phyloP scores from a whole-genome alignment of 805 yeast species.

The Zygotorulaspora danielsina region DNA sequence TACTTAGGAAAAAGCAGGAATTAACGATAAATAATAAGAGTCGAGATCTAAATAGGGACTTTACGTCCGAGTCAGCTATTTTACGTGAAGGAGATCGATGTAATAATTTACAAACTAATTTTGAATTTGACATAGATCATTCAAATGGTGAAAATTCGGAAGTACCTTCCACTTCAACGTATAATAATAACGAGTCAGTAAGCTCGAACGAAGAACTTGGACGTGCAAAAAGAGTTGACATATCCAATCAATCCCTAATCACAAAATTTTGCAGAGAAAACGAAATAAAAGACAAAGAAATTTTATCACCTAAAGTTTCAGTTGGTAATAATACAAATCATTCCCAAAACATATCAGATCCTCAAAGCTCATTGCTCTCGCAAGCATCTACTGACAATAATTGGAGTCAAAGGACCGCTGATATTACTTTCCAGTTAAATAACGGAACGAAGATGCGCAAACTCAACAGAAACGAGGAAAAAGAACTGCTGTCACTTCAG shows the following conservation, averaged over 20 bases:
- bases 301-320: not conserved
- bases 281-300: not conserved
- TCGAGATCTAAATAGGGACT: constrained; percentile 2
- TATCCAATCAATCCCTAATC: constrained; percentile 25
- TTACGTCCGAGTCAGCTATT: constrained; percentile 14
- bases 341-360: too few relatives aligned
- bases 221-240: constrained; percentile 15
- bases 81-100: constrained; percentile 19
- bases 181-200: constrained; percentile 7
- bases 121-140: not conserved
- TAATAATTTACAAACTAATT: constrained; percentile 9
- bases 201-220: constrained; percentile 20
- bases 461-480: not conserved
- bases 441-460: constrained; percentile 3
- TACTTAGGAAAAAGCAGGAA: too few relatives aligned
- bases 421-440: not conserved
- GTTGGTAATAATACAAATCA: too few relatives aligned
- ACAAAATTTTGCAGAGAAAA: constrained; percentile 11
- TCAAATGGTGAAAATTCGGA: not conserved
- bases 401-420: not conserved
- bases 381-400: too few relatives aligned
- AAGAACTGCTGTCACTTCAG: not conserved
- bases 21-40: not conserved
- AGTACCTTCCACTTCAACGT: constrained; percentile 15
- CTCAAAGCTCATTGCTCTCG: too few relatives aligned